phyloP scores from a whole-genome alignment of 1,139 yeast genomes.

The Saccharomycopsis crataegensis region DNA sequence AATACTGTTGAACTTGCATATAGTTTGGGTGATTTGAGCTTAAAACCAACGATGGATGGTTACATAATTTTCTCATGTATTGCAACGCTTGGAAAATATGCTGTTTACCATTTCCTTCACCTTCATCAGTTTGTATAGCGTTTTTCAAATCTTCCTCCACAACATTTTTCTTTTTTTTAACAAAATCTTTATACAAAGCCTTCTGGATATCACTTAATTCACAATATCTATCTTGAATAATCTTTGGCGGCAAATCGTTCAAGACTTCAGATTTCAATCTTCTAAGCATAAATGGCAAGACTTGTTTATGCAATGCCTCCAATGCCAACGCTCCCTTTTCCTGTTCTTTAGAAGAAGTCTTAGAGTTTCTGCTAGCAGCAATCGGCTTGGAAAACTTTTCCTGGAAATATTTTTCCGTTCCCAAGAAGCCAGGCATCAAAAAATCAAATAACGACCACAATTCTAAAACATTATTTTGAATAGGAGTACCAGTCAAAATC shows the following conservation, averaged over 20 bases:
- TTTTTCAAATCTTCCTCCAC: conserved; percentile 60
- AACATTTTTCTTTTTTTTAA: conserved; percentile 71
- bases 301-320: conserved; percentile 94
- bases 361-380: conserved; percentile 86
- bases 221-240: conserved; percentile 96
- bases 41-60: conserved; percentile 92
- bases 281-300: conserved; percentile 90
- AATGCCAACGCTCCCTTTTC: conserved; percentile 95
- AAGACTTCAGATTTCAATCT: conserved; percentile 94
- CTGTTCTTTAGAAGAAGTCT: conserved; percentile 88
- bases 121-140: conserved; percentile 33
- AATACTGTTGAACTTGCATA: conserved; percentile 51
- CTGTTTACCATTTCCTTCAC: conserved; percentile 51
- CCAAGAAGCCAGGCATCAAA: conserved; percentile 97
- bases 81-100: conserved; percentile 97
- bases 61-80: conserved; percentile 94
- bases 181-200: conserved; percentile 81
- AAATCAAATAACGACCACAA: conserved; percentile 97
- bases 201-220: conserved; percentile 88
- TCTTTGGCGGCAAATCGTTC: conserved; percentile 95
- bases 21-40: conserved; percentile 82
- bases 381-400: conserved; percentile 96
- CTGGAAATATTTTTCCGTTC: conserved; percentile 89
- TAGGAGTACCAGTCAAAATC: conserved; percentile 93
- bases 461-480: conserved; percentile 93